These are phyloP conservation scores for Saccharomycopsis phalli DNA, from an alignment of 1,139 yeast genomes.

Conservation along the genomic window DNA sequence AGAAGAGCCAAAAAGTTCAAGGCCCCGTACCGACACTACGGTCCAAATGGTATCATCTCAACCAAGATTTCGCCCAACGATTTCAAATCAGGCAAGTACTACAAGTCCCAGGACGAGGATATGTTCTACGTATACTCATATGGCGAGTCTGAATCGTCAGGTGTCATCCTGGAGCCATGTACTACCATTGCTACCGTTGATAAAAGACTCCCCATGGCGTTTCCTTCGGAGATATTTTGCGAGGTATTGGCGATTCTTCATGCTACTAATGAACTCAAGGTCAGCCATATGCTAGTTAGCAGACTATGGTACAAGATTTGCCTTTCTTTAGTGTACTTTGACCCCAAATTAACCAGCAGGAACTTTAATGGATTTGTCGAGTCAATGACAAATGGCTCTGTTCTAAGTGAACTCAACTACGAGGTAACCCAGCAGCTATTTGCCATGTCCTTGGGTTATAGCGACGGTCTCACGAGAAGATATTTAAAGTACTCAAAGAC, in stretches of 20 bases:
- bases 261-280: conserved; percentile 25
- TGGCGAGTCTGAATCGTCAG: conserved; percentile 8
- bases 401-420: conserved; percentile 12
- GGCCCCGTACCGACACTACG: conserved; percentile 70
- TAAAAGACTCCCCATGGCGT: background rate
- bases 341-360: conserved; percentile 54
- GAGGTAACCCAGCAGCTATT: conserved; percentile 6
- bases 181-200: background rate
- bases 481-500: conserved; percentile 21
- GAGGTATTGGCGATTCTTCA: conserved; percentile 34
- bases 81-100: conserved; percentile 1
- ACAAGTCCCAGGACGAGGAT: conserved; percentile 6
- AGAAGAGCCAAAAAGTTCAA: conserved; percentile 74
- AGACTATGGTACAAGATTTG: conserved; percentile 51
- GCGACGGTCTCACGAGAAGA: conserved; percentile 28
- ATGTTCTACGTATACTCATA: conserved; percentile 17
- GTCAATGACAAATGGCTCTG: conserved; percentile 38
- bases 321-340: conserved; percentile 52
- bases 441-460: conserved; percentile 10
- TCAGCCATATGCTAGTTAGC: conserved; percentile 47
- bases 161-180: background rate
- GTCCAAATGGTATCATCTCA: conserved; percentile 46
- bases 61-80: conserved; percentile 21
- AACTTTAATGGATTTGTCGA: conserved; percentile 72
- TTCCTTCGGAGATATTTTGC: conserved; percentile 42